Conservation (phyloP, 78 protist genomes). For the Bodo saltans region DNA sequence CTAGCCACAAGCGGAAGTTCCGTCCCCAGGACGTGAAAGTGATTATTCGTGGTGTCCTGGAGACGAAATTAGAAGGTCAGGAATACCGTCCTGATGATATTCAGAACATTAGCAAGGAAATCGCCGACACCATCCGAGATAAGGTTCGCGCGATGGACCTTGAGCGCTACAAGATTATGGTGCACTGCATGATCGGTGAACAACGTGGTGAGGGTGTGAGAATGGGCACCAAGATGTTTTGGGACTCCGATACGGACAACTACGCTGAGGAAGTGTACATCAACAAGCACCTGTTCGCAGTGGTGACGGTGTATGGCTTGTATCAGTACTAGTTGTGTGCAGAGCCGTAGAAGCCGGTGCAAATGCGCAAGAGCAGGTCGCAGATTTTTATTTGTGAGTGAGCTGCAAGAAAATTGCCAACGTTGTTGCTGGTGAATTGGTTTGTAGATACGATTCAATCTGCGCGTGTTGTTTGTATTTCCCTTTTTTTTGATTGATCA, state of each 20-base stretch:
- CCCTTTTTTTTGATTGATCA: too few relatives aligned
- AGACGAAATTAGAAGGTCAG: conserved; percentile 17
- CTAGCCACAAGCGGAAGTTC: conserved; percentile 28
- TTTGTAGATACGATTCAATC: too few relatives aligned
- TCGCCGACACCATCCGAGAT: conserved; percentile 34
- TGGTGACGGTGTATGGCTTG: conserved; percentile 45
- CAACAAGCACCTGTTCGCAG: conserved; percentile 34
- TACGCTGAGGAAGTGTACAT: conserved; percentile 30
- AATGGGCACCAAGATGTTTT: conserved; percentile 45
- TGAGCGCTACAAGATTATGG: conserved; percentile 41
- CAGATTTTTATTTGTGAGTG: too few relatives aligned
- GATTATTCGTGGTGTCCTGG: conserved; percentile 21
- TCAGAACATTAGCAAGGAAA: conserved; percentile 20
- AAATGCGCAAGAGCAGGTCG: too few relatives aligned
- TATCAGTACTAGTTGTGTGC: conserved; percentile 44
- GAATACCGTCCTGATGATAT: conserved; percentile 27
- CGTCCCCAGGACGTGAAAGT: conserved; percentile 25
- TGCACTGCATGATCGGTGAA: conserved; percentile 44
- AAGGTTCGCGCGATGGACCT: conserved; percentile 5
- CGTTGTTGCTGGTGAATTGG: too few relatives aligned
- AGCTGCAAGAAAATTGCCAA: too few relatives aligned
- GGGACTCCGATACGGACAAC: conserved; percentile 51
- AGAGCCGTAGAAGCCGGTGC: too few relatives aligned
- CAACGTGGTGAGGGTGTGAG: conserved; percentile 50
- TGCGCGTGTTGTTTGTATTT: too few relatives aligned